Conservation (phyloP, 1,284 basidiomycete species). For the Somion occarium region DNA sequence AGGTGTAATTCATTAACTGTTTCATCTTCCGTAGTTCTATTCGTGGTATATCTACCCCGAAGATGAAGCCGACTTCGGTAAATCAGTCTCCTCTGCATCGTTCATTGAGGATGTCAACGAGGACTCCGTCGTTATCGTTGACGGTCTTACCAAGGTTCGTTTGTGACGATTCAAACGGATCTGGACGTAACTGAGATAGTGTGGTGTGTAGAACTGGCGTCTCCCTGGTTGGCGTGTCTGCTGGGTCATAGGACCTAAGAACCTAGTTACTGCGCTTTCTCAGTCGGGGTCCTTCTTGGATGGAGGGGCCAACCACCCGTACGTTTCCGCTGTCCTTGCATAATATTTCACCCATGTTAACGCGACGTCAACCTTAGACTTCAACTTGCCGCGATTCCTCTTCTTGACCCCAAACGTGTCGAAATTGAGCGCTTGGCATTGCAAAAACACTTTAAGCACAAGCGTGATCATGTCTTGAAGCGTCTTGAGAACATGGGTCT, state of each 20-base stretch:
- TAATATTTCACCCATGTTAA: slow-evolving; percentile 4
- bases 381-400: slow-evolving; percentile 80
- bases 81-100: slow-evolving; percentile 77
- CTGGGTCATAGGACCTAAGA: slow-evolving; percentile 96
- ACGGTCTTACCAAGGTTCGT: slow-evolving; percentile 86
- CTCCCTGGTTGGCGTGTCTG: slow-evolving; percentile 92
- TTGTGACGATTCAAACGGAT: neutral
- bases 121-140: slow-evolving; percentile 82
- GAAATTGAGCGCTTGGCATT: slow-evolving; percentile 74
- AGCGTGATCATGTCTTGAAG: slow-evolving; percentile 84
- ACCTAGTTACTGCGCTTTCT: slow-evolving; percentile 79
- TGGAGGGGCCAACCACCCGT: slow-evolving; percentile 87
- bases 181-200: neutral
- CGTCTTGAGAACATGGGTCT: slow-evolving; percentile 79
- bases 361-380: slow-evolving; percentile 40
- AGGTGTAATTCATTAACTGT: neutral
- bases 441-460: slow-evolving; percentile 85
- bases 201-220: slow-evolving; percentile 66
- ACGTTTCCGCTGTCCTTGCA: slow-evolving; percentile 8
- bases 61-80: slow-evolving; percentile 67
- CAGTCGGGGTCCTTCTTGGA: slow-evolving; percentile 89
- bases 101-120: slow-evolving; percentile 85
- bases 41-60: slow-evolving; percentile 92
- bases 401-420: slow-evolving; percentile 71
- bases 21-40: slow-evolving; percentile 61